Evolutionary conservation across 257 asterid genomes (phyloP).

Genomic region (Lantana camara): DNA sequence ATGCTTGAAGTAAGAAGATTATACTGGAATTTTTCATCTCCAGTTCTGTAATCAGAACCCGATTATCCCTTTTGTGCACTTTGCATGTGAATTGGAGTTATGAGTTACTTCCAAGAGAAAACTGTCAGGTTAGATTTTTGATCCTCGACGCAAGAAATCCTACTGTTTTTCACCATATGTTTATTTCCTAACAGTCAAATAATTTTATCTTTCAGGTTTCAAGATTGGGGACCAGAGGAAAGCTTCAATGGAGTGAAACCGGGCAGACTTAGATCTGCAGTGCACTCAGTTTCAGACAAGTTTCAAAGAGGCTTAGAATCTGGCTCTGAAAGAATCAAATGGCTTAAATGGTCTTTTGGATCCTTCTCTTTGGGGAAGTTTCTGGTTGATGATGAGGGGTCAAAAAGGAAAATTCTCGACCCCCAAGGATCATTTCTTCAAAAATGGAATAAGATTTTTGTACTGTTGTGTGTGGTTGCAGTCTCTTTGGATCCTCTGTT

Average conservation of each 20-base stretch:
- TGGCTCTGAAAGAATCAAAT: slow-evolving; percentile 54
- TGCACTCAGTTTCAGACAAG: slow-evolving; percentile 52
- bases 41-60: slow-evolving; percentile 26
- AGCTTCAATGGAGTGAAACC: slow-evolving; percentile 40
- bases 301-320: slow-evolving; percentile 48
- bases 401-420: slow-evolving; percentile 62
- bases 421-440: slow-evolving; percentile 86
- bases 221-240: slow-evolving; percentile 63
- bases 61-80: slow-evolving; percentile 7
- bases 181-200: slow-evolving; percentile 6
- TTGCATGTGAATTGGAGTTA: slow-evolving; percentile 37
- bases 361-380: slow-evolving; percentile 51
- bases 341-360: slow-evolving; percentile 50
- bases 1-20: slow-evolving; percentile 25
- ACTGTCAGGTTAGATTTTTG: slow-evolving; percentile 64
- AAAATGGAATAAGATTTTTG: slow-evolving; percentile 86
- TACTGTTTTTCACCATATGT: slow-evolving; percentile 3
- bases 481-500: slow-evolving; percentile 86
- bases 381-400: slow-evolving; percentile 44
- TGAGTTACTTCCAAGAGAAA: slow-evolving; percentile 67
- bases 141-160: background rate
- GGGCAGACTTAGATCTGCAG: slow-evolving; percentile 47
- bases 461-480: slow-evolving; percentile 68
- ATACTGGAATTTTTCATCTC: slow-evolving; percentile 2
- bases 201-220: slow-evolving; percentile 48